These are phyloP conservation scores for Suillus brevipes DNA, from an alignment of 768 basidiomycete species.

Conservation along the genomic window DNA sequence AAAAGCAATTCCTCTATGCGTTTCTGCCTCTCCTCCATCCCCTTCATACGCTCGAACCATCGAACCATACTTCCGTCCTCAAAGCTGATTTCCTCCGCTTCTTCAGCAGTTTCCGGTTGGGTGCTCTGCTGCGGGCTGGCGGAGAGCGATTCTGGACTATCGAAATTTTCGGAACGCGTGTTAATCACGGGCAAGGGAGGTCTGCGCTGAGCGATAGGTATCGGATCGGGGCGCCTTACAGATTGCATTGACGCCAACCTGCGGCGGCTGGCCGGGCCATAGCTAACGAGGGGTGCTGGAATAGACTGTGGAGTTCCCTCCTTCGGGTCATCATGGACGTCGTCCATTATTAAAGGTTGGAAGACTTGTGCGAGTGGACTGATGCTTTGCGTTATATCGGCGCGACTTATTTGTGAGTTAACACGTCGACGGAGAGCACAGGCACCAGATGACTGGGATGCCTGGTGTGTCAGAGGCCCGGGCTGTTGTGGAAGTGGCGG, in stretches of 20 bases:
- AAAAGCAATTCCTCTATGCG: conserved; percentile 50
- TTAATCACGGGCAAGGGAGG: conserved; percentile 21
- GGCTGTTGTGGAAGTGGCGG: conserved; percentile 3
- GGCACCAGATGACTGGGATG: conserved; percentile 18
- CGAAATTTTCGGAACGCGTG: conserved; percentile 25
- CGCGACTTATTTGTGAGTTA: conserved; percentile 20
- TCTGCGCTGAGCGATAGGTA: conserved; percentile 10
- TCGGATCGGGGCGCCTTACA: conserved; percentile 14
- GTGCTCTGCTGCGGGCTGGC: conserved; percentile 27
- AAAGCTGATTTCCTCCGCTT: conserved; percentile 28
- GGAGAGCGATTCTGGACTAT: conserved; percentile 17
- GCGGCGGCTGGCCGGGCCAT: conserved; percentile 42
- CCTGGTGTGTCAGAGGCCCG: conserved; percentile 13
- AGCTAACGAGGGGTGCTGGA: conserved; percentile 30
- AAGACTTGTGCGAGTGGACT: conserved; percentile 78
- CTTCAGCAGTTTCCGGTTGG: conserved; percentile 24
- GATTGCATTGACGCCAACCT: conserved; percentile 38
- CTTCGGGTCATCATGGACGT: conserved; percentile 42
- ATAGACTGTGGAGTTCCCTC: conserved; percentile 28
- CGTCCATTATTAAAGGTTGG: conserved; percentile 63
- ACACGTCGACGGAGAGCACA: conserved; percentile 21
- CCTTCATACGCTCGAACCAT: conserved; percentile 37
- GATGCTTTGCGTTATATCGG: conserved; percentile 37
- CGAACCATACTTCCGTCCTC: conserved; percentile 27
- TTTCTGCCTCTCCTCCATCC: conserved; percentile 45